Base-by-base conservation (phyloP, 164 flowering plant genomes). In the Vitis riparia region DNA sequence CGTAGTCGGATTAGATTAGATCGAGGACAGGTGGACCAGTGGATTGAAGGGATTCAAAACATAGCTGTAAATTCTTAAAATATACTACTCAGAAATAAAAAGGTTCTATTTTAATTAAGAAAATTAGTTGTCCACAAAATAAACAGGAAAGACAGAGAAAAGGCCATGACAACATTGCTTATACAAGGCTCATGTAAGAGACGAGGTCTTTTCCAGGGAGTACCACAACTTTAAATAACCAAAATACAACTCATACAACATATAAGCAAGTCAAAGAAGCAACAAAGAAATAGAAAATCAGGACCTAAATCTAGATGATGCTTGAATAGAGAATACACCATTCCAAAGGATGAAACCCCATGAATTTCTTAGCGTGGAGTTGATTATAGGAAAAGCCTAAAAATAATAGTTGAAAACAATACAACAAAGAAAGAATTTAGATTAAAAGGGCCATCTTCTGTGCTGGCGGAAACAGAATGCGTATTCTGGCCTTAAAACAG, bases 131-230 rank as follows among this genome's bases (percentile, higher is more conserved):
- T 62, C 72, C 37, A 50, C 66, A 62, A n/a, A 51, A 29, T 9
- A 52, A 52, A 57, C 29, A 5, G 19, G 16, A 32, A 12, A 57
- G 55, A 19, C 7, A 57, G 59, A 65, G 27, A 65, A 63, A 57
- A 63, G 55, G 49, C 56, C 6, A 48, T 13, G 2, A 44, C 7
- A 32, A 32, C 44, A 11, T 9, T 59, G n/a, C 8, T 50, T 58
- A 51, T 51, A 32, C 68, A 65, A 52, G 59, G 69, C 37, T 71
- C 57, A 66, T 72, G 70, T 72, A 70, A 66, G 7, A 49, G n/a
- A 59, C 8, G 9, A 50, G 17, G 23, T 62, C 55, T 16, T 58
- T 68, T 68, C 19, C 64, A 10, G 4, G 11, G 29, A 30, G n/a
- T 60, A 12, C 37, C 62, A 17, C 5, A 15, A 19, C 62, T 58